Evolutionary conservation across 176 grass and related monocot species (phyloP).

Genomic region (Ensete glaucum): DNA sequence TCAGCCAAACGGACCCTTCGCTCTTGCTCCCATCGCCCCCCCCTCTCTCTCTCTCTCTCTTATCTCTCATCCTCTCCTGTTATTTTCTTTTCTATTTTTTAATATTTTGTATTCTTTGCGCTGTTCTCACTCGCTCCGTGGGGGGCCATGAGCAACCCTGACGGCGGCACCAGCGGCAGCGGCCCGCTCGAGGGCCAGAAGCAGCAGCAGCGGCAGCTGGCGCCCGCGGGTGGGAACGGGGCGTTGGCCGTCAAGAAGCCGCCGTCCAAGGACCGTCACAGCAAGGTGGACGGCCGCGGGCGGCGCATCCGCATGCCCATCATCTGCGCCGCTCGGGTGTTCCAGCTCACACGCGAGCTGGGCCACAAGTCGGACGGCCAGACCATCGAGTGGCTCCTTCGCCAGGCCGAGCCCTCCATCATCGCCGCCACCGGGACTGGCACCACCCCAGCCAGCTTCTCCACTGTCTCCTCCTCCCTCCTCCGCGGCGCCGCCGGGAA

Average conservation of each 20-base stretch:
- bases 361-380: slow-evolving; percentile 21
- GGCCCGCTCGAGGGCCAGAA: slow-evolving; percentile 2
- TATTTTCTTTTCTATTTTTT: background rate
- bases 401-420: slow-evolving; percentile 22
- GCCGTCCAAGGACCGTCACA: slow-evolving; percentile 14
- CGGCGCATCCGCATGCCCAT: slow-evolving; percentile 22
- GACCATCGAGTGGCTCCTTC: slow-evolving; percentile 26
- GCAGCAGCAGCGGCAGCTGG: background rate
- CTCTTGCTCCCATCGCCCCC: background rate
- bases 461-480: background rate
- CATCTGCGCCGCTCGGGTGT: slow-evolving; percentile 19
- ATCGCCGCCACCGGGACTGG: slow-evolving; percentile 23
- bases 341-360: slow-evolving; percentile 21
- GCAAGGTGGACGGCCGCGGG: slow-evolving; percentile 21
- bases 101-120: background rate
- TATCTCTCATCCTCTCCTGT: background rate
- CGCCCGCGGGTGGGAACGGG: background rate
- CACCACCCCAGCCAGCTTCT: slow-evolving; percentile 15
- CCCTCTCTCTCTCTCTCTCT: too few relatives aligned
- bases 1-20: background rate
- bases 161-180: slow-evolving; percentile 6
- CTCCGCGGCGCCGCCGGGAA: background rate
- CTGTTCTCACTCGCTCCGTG: background rate
- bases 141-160: slow-evolving; percentile 16
- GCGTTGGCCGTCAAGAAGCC: slow-evolving; percentile 10